phyloP scores from a whole-genome alignment of 106 monocot species.

The Hemerocallis citrina region DNA sequence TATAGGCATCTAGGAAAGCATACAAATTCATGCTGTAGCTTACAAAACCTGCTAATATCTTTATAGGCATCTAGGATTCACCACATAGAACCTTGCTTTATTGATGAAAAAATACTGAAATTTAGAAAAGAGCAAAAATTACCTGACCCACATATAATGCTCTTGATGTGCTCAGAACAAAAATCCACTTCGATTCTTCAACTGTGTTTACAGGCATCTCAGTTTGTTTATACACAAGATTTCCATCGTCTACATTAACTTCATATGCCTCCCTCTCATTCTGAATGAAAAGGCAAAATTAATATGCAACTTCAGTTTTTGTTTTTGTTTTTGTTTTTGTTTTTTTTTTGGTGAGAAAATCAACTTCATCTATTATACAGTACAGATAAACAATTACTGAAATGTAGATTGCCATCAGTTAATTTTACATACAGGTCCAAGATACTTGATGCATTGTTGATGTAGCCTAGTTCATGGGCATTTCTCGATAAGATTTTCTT shows the following conservation, averaged over 20 bases:
- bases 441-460: slow-evolving; percentile 53
- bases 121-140: no score
- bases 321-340: no score
- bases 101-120: no score
- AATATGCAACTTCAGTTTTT: no score
- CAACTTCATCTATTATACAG: no score
- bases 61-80: no score
- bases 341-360: no score
- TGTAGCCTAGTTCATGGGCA: slow-evolving; percentile 51
- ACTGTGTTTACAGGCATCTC: slow-evolving; percentile 42
- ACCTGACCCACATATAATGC: slow-evolving; percentile 72
- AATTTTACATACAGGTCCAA: slow-evolving; percentile 47
- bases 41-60: no score
- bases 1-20: no score
- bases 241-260: slow-evolving; percentile 46
- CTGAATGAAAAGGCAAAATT: no score
- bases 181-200: slow-evolving; percentile 78
- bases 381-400: neutral
- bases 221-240: slow-evolving; percentile 45
- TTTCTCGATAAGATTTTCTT: slow-evolving; percentile 47
- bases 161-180: slow-evolving; percentile 73
- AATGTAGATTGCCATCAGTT: neutral
- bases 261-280: slow-evolving; percentile 74
- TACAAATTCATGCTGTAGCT: no score
- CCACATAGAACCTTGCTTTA: no score